phyloP scores from a whole-genome alignment of 164 flowering plant species.

The Aristolochia contorta region DNA sequence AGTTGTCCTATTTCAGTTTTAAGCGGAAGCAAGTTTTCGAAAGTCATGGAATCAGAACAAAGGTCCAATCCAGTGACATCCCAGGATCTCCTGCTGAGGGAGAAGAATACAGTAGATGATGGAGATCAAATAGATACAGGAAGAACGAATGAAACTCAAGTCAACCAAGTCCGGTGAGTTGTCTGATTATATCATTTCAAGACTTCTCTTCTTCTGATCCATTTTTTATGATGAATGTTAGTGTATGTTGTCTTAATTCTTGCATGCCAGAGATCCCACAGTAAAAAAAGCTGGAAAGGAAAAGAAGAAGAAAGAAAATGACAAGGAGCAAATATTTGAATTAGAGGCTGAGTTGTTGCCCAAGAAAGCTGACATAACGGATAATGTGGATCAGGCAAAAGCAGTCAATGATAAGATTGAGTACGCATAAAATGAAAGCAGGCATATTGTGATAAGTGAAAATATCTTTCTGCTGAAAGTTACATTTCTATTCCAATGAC shows the following conservation, averaged over 20 bases:
- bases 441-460: too few species aligned
- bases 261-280: neutral
- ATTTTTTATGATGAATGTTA: neutral
- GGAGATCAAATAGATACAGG: neutral
- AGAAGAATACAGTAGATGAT: slow-evolving; percentile 18
- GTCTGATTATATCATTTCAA: neutral
- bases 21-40: slow-evolving; percentile 10
- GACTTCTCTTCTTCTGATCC: neutral
- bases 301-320: slow-evolving; percentile 3
- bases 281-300: neutral
- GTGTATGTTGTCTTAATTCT: neutral
- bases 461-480: too few species aligned
- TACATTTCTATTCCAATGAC: too few species aligned
- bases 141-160: slow-evolving; percentile 6
- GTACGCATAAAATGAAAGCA: too few species aligned
- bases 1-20: slow-evolving; percentile 47
- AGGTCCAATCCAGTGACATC: slow-evolving; percentile 13
- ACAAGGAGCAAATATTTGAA: neutral
- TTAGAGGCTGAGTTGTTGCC: neutral
- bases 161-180: neutral
- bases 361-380: neutral
- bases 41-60: slow-evolving; percentile 17
- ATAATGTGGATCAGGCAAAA: neutral
- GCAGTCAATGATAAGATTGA: neutral
- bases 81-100: slow-evolving; percentile 19